Evolutionary conservation across 768 basidiomycete species (phyloP).

Genomic region (Lactarius indigo): DNA sequence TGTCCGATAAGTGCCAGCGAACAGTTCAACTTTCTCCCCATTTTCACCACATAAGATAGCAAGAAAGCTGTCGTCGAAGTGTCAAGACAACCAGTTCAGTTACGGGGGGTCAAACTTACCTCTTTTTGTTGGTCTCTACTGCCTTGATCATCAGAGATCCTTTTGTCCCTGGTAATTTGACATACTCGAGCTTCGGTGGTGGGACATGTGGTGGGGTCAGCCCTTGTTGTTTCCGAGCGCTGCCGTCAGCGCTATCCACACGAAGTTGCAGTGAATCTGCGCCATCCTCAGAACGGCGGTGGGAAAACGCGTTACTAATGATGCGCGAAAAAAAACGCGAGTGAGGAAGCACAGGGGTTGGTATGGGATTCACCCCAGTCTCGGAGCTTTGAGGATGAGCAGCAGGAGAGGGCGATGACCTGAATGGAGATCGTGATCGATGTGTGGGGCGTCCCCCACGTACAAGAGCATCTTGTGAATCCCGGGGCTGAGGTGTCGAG

Average conservation of each 20-base stretch:
- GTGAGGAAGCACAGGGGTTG: conserved; percentile 38
- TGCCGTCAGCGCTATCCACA: conserved; percentile 40
- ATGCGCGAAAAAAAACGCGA: conserved; percentile 71
- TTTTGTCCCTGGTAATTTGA: conserved; percentile 90
- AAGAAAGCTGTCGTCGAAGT: conserved; percentile 57
- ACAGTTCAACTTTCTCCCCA: conserved; percentile 90
- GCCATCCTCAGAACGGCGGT: conserved; percentile 58
- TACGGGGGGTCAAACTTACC: conserved; percentile 39
- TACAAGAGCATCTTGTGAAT: conserved; percentile 7
- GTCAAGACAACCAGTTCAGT: not conserved
- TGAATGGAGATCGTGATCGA: not conserved
- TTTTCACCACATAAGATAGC: conserved; percentile 91
- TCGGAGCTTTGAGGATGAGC: conserved; percentile 5
- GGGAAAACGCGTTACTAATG: conserved; percentile 58
- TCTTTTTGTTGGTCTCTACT: conserved; percentile 87
- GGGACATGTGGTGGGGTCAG: conserved; percentile 49
- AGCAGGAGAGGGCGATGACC: not conserved
- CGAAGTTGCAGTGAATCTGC: conserved; percentile 34
- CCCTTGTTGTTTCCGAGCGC: conserved; percentile 34
- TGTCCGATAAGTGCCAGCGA: conserved; percentile 88
- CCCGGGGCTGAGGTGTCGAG: not conserved
- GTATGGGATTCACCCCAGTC: conserved; percentile 22
- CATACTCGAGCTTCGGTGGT: conserved; percentile 85
- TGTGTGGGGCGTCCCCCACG: conserved; percentile 3
- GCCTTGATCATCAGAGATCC: conserved; percentile 80